Percentiles rank a stretch among this genome's conserved stretches.
Conservation (phyloP, 2,329 filamentous ascomycete genomes). For the Xylaria sp. region DNA sequence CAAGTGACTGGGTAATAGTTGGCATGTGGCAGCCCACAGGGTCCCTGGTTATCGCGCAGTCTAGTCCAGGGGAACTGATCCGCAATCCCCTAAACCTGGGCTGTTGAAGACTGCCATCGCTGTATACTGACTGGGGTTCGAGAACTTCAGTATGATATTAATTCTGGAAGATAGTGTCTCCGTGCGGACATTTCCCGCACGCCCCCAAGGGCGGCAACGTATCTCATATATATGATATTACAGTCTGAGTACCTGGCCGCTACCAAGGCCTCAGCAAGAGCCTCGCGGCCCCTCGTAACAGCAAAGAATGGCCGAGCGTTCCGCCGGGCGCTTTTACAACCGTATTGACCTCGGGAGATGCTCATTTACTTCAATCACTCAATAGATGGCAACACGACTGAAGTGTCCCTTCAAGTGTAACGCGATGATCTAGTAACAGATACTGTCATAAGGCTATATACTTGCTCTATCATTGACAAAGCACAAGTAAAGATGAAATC, state of each 20-base stretch:
- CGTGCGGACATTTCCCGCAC: slow-evolving; percentile 28
- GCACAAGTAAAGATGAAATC: background rate
- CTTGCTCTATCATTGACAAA: background rate
- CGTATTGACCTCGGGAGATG: slow-evolving; percentile 21
- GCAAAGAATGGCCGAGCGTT: slow-evolving; percentile 28
- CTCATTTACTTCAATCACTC: slow-evolving; percentile 10
- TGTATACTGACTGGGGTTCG: background rate
- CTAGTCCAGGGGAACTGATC: background rate
- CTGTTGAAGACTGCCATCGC: background rate
- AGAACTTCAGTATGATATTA: slow-evolving; percentile 9
- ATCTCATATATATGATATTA: slow-evolving; percentile 23
- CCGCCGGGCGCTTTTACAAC: slow-evolving; percentile 9
- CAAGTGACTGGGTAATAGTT: background rate
- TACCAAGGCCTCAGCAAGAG: background rate
- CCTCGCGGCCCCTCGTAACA: background rate
- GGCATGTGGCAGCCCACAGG: background rate
- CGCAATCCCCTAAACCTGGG: background rate
- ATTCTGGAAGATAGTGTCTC: slow-evolving; percentile 7
- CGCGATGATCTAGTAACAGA: background rate
- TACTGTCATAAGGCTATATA: slow-evolving; percentile 14
- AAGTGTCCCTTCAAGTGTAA: background rate
- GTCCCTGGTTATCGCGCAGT: background rate
- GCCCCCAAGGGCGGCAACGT: background rate
- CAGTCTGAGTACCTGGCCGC: background rate
- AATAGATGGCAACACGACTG: background rate